Evolutionary conservation across 2,329 filamentous ascomycete genomes (phyloP), one percentile per base, ranked within the genome.

Genomic region (Ceratocystis huliohia): DNA sequence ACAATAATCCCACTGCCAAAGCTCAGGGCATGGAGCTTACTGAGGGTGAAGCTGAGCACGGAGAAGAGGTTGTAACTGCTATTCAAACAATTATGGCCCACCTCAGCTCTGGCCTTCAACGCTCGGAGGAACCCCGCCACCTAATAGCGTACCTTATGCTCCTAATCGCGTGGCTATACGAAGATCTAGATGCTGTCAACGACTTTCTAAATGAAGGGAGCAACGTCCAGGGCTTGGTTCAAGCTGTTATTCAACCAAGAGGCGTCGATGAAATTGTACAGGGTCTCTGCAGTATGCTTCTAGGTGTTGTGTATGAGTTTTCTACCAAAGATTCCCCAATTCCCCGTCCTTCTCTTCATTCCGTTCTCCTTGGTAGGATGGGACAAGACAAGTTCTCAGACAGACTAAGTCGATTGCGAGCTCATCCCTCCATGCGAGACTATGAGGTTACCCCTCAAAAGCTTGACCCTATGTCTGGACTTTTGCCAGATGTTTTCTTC

Each of bases 311-410:
- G 3, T 99, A 97, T 74, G 94, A 99, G 72, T 99, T 97, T 73
- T 97, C 93, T 8, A 96, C 93, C 0, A 96, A 96, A 73, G 94
- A 99, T 75, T 97, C 93, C 0, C 91, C 94, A 0, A 87, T 99
- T 64, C 84, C 93, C 5, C 83, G 94, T 68, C 81, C 85, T 28
- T 92, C 88, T 8, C 78, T 99, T 57, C 89, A 96, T 72, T 85
- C 88, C 28, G 82, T 96, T 33, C 79, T 99, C 45, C 80, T 84
- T 33, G 85, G 87, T 57, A 85, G 87, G 67, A 82, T 97, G 71
- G 90, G 91, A 48, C 86, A 92, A 70, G 91, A 96, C 71, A 87
- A 87, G 71, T 99, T 96, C 73, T 84, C 95, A 66, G 88, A 95
- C 74, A 87, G 87, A 69, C 81, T 99, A 48, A 84, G 83, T 28